Base-by-base conservation (phyloP, 2,329 filamentous ascomycete genomes). In the Colletotrichum musae region DNA sequence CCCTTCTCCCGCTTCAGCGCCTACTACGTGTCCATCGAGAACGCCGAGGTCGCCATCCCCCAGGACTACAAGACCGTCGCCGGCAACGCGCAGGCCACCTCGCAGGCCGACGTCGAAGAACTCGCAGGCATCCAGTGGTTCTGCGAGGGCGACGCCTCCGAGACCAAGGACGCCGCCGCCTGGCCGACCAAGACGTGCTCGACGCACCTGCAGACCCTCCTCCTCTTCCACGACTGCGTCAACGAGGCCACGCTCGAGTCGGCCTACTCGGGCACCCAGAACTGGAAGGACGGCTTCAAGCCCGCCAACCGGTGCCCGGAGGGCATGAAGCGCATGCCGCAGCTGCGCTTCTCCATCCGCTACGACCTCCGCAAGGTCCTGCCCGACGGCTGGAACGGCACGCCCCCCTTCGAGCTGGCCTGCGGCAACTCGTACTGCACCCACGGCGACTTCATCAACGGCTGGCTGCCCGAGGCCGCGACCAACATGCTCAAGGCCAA, bases 361-460 rank as follows among this genome's bases (percentile, higher is more conserved):
- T 85, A 84, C 73, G 84, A 85, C 64, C 74, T 84, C 6, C 80
- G 82, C 64, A 80, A 80, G 53, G 75, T 75, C 1, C 72, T 85
- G 4, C 81, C 84, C 3, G 75, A 81, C 51, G 83, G 84, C 21
- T 86, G 83, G 84, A 77, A 70, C 43, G 83, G 84, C 50, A 76
- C 75, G 0, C 79, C 83, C 1, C 84, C 84, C 0, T 71, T 85
- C 24, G 79, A 84, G 75, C 78, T 85, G 0, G 77, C 83, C 0
- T 83, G 79, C 64, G 81, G 81, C 0, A 72, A 74, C n/a, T 79
- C 80, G 0, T 84, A 77, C 72, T 82, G 80, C 77, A 77, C 75
- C 3, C 83, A 85, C 71, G 83, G 83, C 4, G 84, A 85, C 71
- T 85, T 85, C 59, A 83, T 86, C 74, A 85, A 85, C 47, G 84